Percentiles rank a stretch among this genome's conserved stretches.
Conservation (phyloP, 2,329 filamentous ascomycete genomes). For the Cercospora zeina region DNA sequence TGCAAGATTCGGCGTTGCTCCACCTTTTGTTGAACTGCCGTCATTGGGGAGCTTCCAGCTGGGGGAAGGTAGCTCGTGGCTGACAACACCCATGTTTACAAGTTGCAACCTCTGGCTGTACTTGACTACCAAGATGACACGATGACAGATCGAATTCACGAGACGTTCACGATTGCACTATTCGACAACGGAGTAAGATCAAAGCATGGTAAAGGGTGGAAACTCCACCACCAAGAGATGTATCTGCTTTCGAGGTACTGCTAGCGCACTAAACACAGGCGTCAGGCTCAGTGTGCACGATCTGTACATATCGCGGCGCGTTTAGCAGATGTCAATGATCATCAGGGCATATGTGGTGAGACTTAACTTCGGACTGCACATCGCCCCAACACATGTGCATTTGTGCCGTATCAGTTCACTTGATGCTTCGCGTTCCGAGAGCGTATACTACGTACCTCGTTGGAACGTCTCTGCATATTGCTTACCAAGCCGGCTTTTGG, state of each 20-base stretch:
- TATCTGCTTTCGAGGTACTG: background rate
- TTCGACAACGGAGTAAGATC: background rate
- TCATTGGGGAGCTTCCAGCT: slow-evolving; percentile 1
- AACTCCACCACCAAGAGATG: background rate
- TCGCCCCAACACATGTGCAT: background rate
- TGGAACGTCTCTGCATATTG: slow-evolving; percentile 1
- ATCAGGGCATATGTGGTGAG: background rate
- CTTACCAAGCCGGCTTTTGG: slow-evolving; percentile 9
- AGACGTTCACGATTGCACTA: background rate
- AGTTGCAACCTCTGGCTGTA: background rate
- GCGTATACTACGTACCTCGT: slow-evolving; percentile 12
- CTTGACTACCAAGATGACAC: background rate
- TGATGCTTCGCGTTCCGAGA: background rate
- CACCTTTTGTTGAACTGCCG: slow-evolving; percentile 4
- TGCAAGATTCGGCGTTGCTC: background rate
- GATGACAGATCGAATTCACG: background rate
- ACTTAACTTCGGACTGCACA: background rate
- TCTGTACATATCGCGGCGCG: background rate
- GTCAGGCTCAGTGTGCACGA: background rate
- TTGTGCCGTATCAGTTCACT: slow-evolving; percentile 9
- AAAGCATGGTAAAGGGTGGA: background rate
- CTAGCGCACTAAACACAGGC: background rate
- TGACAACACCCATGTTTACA: background rate
- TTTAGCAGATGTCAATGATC: slow-evolving; percentile 1
- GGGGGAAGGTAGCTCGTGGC: background rate